Evolutionary conservation across 2,329 filamentous ascomycete species (phyloP), one percentile per base, ranked within the genome.

Genomic region (Exophiala lecanii-corni): DNA sequence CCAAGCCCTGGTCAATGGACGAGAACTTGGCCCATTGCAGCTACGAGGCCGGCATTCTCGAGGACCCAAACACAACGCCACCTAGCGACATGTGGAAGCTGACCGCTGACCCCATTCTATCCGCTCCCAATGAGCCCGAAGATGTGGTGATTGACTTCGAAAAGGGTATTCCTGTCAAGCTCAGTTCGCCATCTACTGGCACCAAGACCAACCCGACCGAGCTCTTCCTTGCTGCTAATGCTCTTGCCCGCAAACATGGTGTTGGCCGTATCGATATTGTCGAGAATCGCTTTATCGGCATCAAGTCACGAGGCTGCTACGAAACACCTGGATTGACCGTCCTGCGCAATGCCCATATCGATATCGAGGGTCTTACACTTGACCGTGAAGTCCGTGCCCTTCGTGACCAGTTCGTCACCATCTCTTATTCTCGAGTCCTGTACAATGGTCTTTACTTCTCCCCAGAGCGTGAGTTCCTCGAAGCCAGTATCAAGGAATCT

Each of bases 221-320:
- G 60, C 71, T 91, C 44, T 91, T 91, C 73, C 71, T 79, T 49
- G 74, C 77, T 43, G 73, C 51, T 13, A 57, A 57, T 39, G 46
- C 43, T 16, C 41, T 91, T 52, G 86, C 78, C 53, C 76, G 78
- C 62, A 75, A 72, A 53, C 72, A 88, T 69, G 86, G 86, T 62
- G 78, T 91, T 55, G 86, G 86, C 58, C 74, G 86, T 59, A 40
- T 91, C 54, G 86, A 91, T 65, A 91, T 91, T 60, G 85, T 89
- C 49, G 84, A 88, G 67, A 85, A 86, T 71, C 77, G 86, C 41
- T 86, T 84, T 71, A 84, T 86, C 60, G 86, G 85, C 51, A 74
- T 89, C 57, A 89, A 89, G 73, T 82, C 76, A 55, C 79, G 86
- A 58, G 86, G 86, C 57, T 89, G 85, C 73, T 89, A 89, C 71